Evolutionary conservation across 2,329 filamentous ascomycete species (phyloP), one percentile per base, ranked within the genome.

Genomic region (Epichloe scottii): DNA sequence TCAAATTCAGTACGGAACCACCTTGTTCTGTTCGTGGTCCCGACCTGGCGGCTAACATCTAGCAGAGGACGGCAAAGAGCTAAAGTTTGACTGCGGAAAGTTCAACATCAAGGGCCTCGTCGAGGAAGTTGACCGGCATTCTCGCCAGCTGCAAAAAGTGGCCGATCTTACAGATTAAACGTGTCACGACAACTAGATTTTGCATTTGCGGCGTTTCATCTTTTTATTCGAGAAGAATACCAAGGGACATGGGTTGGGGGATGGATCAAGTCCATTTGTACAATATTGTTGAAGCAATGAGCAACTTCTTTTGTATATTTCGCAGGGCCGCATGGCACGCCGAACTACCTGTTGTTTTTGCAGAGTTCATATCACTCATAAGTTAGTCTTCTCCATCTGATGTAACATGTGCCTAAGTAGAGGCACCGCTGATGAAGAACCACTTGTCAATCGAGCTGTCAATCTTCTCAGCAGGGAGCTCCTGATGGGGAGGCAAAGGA

Each of bases 401-500:
- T 12, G 21, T 23, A 15, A 30, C 30, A 21, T 3, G 30, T 15
- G 33, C 30, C 75, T 87, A 91, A 63, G 85, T 78, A 62, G 89
- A 88, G 67, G 93, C 93, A 72, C 93, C 93, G 70, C 89, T 95
- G 74, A 98, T 98, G 83, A 97, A 98, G 86, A 98, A 98, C 93
- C 93, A 98, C 84, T 98, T 98, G 82, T 98, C 93, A 67, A 97
- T 95, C 72, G 85, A 94, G 68, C 82, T 80, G 68, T 98, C 93
- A 63, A 98, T 95, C 66, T 91, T 90, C 59, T 85, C 91, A 54
- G 93, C 82, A 51, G 79, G 69, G 53, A 94, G 76, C 65, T 94
- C 84, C 81, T 96, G 79, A 73, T 87, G 77, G 57, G 79, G 66
- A 54, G 89, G 88, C 60, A 98, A 82, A 66, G 81, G 83, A 57